Conservation (phyloP, 2,329 filamentous ascomycete genomes). For the Orbilia ellipsospora region DNA sequence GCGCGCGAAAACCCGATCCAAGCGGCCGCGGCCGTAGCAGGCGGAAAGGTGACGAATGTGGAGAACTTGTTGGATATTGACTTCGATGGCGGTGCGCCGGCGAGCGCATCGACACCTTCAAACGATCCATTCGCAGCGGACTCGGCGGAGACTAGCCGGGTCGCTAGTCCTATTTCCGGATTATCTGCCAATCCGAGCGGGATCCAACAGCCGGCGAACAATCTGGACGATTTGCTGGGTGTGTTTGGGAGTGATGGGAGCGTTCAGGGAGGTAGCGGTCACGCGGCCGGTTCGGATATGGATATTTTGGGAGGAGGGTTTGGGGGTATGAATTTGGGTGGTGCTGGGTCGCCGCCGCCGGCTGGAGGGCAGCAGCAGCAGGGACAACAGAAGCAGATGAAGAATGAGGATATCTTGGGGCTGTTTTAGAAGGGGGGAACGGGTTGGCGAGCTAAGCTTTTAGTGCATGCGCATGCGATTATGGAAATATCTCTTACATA, state of each 20-base stretch:
- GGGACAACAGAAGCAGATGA: conserved; percentile 65
- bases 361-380: conserved; percentile 56
- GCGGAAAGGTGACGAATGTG: conserved; percentile 72
- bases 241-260: conserved; percentile 70
- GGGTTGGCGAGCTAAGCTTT: neutral
- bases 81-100: conserved; percentile 91
- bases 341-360: conserved; percentile 70
- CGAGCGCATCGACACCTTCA: conserved; percentile 78
- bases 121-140: conserved; percentile 67
- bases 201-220: conserved; percentile 65
- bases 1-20: conserved; percentile 94
- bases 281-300: conserved; percentile 58
- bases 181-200: conserved; percentile 58
- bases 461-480: neutral
- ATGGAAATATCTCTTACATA: neutral
- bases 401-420: conserved; percentile 72
- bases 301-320: conserved; percentile 87
- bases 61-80: conserved; percentile 97
- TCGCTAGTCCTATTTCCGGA: conserved; percentile 73
- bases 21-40: conserved; percentile 74
- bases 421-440: conserved; percentile 65
- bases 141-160: conserved; percentile 74
- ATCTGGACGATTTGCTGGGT: conserved; percentile 84
- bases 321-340: conserved; percentile 79
- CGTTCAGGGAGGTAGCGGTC: conserved; percentile 40